These are phyloP conservation scores for Penicillium crystallinum DNA, from an alignment of 495 filamentous ascomycete genomes.

Conservation along the genomic window DNA sequence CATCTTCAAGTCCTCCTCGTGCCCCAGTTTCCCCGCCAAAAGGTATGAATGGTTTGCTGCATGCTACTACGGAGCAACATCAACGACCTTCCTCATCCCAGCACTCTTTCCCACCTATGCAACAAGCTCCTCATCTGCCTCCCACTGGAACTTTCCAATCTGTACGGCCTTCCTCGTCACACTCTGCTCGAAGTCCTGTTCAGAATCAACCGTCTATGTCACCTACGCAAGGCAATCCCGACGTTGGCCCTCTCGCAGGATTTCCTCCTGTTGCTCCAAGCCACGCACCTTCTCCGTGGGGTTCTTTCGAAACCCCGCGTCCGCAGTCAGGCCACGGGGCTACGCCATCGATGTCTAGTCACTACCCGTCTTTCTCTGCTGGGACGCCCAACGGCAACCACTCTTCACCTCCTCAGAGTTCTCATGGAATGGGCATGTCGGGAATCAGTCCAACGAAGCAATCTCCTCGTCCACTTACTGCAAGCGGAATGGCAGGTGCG, in stretches of 20 bases:
- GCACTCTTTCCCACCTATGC: constrained; percentile 27
- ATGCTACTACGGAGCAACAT: constrained; percentile 20
- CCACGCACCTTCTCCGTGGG: constrained; percentile 30
- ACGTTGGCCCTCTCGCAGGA: constrained; percentile 44
- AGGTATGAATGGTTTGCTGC: constrained; percentile 22
- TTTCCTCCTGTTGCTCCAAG: constrained; percentile 30
- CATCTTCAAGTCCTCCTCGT: constrained; percentile 32
- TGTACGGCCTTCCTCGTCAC: constrained; percentile 43
- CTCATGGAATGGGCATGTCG: constrained; percentile 52
- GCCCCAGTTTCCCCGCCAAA: constrained; percentile 39
- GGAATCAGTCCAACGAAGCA: constrained; percentile 78
- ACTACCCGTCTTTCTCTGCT: constrained; percentile 31
- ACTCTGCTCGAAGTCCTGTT: constrained; percentile 37
- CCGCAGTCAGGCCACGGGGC: constrained; percentile 25
- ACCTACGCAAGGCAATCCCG: constrained; percentile 44
- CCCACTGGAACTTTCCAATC: constrained; percentile 30
- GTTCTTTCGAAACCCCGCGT: constrained; percentile 33
- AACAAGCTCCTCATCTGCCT: constrained; percentile 30
- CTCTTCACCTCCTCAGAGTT: constrained; percentile 41
- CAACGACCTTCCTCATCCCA: constrained; percentile 23
- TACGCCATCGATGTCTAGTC: constrained; percentile 21
- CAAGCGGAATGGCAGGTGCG: constrained; percentile 40
- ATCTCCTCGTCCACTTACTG: constrained; percentile 46
- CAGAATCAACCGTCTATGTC: constrained; percentile 47
- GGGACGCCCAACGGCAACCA: constrained; percentile 33